phyloP scores from a whole-genome alignment of 169 alveolate species.

The Plasmodium vinckei region DNA sequence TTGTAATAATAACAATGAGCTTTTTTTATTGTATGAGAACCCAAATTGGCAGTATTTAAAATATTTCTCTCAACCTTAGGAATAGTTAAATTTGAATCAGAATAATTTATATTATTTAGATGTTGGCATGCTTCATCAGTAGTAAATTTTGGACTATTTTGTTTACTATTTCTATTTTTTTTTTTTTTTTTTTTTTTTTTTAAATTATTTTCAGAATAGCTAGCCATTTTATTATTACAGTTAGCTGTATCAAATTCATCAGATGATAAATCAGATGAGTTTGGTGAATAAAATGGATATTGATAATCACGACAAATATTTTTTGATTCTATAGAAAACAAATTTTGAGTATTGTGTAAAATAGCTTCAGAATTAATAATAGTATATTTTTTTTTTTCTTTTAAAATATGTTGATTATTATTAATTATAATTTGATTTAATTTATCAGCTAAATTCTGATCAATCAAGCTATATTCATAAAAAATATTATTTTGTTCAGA shows the following conservation, averaged over 20 bases:
- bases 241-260: neutral
- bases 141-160: neutral
- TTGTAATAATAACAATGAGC: neutral
- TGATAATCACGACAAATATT: slow-evolving; percentile 70
- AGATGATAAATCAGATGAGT: slow-evolving; percentile 44
- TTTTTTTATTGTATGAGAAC: neutral
- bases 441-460: neutral
- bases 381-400: slow-evolving; percentile 19
- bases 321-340: slow-evolving; percentile 26
- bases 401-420: slow-evolving; percentile 14
- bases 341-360: neutral
- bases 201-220: neutral
- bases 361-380: neutral
- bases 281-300: slow-evolving; percentile 72
- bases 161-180: slow-evolving; percentile 3
- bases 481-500: slow-evolving; percentile 15
- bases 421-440: slow-evolving; percentile 12
- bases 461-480: slow-evolving; percentile 30
- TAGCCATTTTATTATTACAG: slow-evolving; percentile 14
- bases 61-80: neutral
- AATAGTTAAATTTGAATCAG: neutral
- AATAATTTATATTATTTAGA: neutral
- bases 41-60: neutral
- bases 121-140: neutral
- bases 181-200: slow-evolving; percentile 18